Percentiles rank a stretch among this genome's conserved stretches.
Evolutionary conservation across 306 rosid species (phyloP).

Genomic region (Quercus wislizeni): DNA sequence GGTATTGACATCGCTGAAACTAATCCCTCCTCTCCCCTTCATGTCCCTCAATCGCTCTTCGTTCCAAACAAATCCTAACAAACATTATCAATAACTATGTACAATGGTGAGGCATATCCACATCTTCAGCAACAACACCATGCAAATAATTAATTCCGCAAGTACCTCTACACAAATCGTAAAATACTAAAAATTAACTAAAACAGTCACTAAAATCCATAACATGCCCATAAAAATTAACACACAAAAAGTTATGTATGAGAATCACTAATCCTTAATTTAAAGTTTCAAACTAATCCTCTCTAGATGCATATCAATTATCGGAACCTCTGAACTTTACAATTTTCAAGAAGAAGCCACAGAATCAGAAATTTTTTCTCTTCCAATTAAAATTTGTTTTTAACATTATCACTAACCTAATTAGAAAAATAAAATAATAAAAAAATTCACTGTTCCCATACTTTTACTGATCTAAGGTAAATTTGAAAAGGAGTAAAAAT

Average conservation of each 20-base stretch:
- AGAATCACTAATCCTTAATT: background rate
- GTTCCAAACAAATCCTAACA: background rate
- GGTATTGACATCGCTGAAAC: no score
- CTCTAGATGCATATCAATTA: no score
- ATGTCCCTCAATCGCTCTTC: background rate
- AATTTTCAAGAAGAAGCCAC: slow-evolving; percentile 90
- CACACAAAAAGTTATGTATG: no score
- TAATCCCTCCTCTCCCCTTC: no score
- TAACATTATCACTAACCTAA: slow-evolving; percentile 25
- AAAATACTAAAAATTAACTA: slow-evolving; percentile 1
- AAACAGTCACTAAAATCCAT: background rate
- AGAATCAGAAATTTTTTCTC: slow-evolving; percentile 68
- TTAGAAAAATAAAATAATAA: no score
- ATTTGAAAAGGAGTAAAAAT: no score
- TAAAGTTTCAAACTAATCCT: no score
- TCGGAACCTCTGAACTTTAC: slow-evolving; percentile 19
- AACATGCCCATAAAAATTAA: no score
- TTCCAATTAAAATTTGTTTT: no score
- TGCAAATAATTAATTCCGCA: slow-evolving; percentile 68
- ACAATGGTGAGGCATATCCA: slow-evolving; percentile 97
- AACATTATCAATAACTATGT: slow-evolving; percentile 13
- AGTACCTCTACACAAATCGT: slow-evolving; percentile 58
- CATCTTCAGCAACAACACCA: slow-evolving; percentile 88
- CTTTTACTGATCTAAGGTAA: no score
- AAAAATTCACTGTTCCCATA: no score